A percentile compares a stretch with the other conserved stretches of the same genome.
phyloP scores from a whole-genome alignment of 352 stramenopile species.

The Pythium aristosporum region DNA sequence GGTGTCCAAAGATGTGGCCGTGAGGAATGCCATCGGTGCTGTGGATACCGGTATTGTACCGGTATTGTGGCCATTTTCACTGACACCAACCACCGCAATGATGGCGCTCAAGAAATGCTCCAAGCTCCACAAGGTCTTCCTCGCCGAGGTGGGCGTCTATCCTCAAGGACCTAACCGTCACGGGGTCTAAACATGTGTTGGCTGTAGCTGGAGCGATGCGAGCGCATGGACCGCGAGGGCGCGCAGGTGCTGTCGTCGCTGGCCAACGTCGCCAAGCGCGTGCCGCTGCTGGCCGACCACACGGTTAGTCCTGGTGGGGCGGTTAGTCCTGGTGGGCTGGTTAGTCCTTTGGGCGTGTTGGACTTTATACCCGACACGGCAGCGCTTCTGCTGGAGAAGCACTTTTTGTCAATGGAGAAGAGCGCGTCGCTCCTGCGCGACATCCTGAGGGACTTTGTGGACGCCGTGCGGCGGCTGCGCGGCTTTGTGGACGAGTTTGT shows the following conservation, averaged over 20 bases:
- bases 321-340: background rate
- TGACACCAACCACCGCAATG: background rate
- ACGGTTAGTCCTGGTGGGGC: too few relatives aligned
- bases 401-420: conserved; percentile 74
- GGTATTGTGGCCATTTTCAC: conserved; percentile 3
- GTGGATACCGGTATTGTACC: conserved; percentile 13
- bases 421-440: conserved; percentile 50
- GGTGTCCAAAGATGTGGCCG: background rate
- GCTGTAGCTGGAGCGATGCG: conserved; percentile 35
- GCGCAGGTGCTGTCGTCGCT: conserved; percentile 66
- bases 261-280: conserved; percentile 57
- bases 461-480: conserved; percentile 42
- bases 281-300: conserved; percentile 44
- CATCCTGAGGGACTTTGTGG: conserved; percentile 50
- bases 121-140: conserved; percentile 68
- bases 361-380: conserved; percentile 36
- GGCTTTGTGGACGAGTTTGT: conserved; percentile 35
- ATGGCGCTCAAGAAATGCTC: conserved; percentile 63
- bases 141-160: conserved; percentile 39
- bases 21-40: background rate
- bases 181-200: background rate
- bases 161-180: background rate
- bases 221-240: conserved; percentile 58
- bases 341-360: conserved; percentile 43
- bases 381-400: conserved; percentile 49